These are phyloP conservation scores for Starmerella vaccinii DNA, from an alignment of 805 yeast genomes.

Conservation along the genomic window DNA sequence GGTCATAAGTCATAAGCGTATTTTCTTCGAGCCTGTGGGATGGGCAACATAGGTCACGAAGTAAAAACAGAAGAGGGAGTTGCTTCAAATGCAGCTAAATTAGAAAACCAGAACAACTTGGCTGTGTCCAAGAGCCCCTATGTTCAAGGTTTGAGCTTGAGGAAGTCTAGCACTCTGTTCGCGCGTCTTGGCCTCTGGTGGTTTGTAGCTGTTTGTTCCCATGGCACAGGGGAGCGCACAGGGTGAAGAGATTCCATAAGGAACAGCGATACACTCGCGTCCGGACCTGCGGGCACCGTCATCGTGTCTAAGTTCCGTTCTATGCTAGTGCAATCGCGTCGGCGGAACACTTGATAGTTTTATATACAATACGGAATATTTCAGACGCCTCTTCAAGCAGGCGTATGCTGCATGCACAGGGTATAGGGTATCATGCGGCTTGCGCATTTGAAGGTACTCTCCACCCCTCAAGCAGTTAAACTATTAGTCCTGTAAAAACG, in stretches of 20 bases:
- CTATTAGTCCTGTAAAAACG: neutral
- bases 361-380: neutral
- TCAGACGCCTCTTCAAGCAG: neutral
- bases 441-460: neutral
- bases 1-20: neutral
- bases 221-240: conserved; percentile 5
- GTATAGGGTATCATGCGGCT: neutral
- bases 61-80: too few species aligned
- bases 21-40: too few species aligned
- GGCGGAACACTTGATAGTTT: neutral
- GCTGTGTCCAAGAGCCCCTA: too few species aligned
- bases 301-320: neutral
- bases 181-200: neutral
- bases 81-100: too few species aligned
- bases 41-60: too few species aligned
- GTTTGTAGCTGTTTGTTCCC: neutral
- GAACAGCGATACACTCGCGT: neutral
- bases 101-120: too few species aligned
- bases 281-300: neutral
- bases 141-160: neutral
- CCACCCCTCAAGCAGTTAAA: neutral
- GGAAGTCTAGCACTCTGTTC: conserved; percentile 1
- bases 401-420: neutral
- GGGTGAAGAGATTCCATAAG: conserved; percentile 2
- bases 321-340: neutral